A percentile compares a stretch with the other conserved stretches of the same genome.
These are phyloP conservation scores for Aspergillus jensenii DNA, from an alignment of 2,329 filamentous ascomycete species.

Conservation along the genomic window DNA sequence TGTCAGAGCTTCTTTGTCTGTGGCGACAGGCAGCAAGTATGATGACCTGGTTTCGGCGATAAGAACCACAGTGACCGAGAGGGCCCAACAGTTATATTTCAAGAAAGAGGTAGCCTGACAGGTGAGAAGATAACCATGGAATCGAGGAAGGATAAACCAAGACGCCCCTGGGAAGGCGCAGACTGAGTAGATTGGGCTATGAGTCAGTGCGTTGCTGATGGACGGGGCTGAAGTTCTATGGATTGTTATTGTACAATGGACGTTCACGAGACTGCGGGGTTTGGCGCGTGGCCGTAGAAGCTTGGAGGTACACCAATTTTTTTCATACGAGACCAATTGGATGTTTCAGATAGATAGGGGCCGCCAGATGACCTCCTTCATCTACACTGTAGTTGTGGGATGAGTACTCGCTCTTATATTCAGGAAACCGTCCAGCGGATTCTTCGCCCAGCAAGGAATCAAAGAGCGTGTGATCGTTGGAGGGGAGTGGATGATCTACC, in stretches of 20 bases:
- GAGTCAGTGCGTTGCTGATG: conserved; percentile 24
- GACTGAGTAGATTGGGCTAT: conserved; percentile 14
- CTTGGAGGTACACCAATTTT: conserved; percentile 1
- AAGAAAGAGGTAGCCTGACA: not conserved
- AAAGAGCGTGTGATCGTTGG: conserved; percentile 10
- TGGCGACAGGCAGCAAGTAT: conserved; percentile 22
- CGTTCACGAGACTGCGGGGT: conserved; percentile 26
- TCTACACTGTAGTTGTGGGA: not conserved
- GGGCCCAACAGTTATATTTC: conserved; percentile 1
- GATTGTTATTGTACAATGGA: conserved; percentile 13
- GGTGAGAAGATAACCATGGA: conserved; percentile 1
- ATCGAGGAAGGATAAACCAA: conserved; percentile 1
- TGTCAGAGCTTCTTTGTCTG: conserved; percentile 27
- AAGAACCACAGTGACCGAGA: conserved; percentile 18
- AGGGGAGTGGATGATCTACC: conserved; percentile 10
- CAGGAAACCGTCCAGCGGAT: not conserved
- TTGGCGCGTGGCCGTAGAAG: conserved; percentile 21
- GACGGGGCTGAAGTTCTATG: conserved; percentile 17
- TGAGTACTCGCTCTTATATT: not conserved
- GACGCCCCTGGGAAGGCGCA: conserved; percentile 4
- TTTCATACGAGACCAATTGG: conserved; percentile 11
- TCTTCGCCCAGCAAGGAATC: not conserved
- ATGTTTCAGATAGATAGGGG: not conserved
- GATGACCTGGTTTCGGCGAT: conserved; percentile 21
- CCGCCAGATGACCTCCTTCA: conserved; percentile 8